Evolutionary conservation across 352 stramenopile species (phyloP).

Genomic region (Blastocystis sp.): DNA sequence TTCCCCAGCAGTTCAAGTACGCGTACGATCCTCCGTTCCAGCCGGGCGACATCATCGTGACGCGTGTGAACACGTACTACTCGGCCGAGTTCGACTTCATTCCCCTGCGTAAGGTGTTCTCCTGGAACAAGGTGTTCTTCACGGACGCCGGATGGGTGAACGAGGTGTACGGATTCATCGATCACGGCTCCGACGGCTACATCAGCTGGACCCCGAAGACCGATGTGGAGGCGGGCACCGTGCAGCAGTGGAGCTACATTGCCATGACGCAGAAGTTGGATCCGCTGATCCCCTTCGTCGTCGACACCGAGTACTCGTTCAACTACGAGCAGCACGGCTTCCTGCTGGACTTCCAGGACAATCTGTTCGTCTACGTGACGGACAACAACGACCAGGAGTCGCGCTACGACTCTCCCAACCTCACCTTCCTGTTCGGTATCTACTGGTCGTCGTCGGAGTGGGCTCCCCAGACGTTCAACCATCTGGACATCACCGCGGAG

Average conservation of each 20-base stretch:
- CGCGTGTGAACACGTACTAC: conserved; percentile 49
- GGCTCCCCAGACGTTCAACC: neutral
- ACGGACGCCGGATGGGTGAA: conserved; percentile 47
- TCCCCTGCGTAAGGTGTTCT: conserved; percentile 35
- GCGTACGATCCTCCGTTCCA: conserved; percentile 37
- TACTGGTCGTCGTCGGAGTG: conserved; percentile 44
- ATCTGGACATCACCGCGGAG: conserved; percentile 31
- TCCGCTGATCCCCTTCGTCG: neutral
- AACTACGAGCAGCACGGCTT: conserved; percentile 49
- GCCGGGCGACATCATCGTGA: conserved; percentile 43
- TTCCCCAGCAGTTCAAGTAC: conserved; percentile 27
- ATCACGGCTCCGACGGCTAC: conserved; percentile 37
- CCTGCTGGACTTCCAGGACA: conserved; percentile 51
- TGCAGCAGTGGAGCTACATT: conserved; percentile 34
- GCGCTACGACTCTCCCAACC: neutral
- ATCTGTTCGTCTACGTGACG: conserved; percentile 49
- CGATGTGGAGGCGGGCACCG: conserved; percentile 1
- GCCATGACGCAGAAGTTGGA: conserved; percentile 1
- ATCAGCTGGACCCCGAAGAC: conserved; percentile 43
- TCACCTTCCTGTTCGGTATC: conserved; percentile 32
- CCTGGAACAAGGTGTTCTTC: conserved; percentile 47
- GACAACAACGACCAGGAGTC: neutral
- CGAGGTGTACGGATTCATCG: neutral
- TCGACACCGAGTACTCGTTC: conserved; percentile 41
- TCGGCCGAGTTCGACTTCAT: conserved; percentile 52